Conservation (phyloP, 176 grass and related monocot genomes). For the Avena insularis region DNA sequence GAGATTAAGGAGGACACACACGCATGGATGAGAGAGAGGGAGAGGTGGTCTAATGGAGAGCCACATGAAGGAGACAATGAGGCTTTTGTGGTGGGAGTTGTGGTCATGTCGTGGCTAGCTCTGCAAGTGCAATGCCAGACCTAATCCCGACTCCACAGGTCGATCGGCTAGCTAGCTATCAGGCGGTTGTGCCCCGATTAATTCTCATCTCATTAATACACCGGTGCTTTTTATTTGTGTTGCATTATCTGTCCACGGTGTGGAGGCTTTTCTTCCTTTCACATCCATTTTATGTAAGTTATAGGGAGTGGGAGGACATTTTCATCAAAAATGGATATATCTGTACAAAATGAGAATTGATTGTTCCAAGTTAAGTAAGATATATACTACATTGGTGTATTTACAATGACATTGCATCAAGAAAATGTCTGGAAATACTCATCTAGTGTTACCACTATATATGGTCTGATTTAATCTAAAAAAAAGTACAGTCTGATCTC, state of each 20-base stretch:
- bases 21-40: neutral
- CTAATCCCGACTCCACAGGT: neutral
- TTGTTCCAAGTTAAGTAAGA: too few relatives aligned
- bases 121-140: neutral
- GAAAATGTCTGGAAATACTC: too few relatives aligned
- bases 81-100: conserved; percentile 38
- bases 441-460: too few relatives aligned
- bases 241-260: neutral
- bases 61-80: conserved; percentile 41
- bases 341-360: too few relatives aligned
- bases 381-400: too few relatives aligned
- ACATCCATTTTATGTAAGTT: too few relatives aligned
- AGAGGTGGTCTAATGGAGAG: conserved; percentile 34
- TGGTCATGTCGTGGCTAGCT: conserved; percentile 48
- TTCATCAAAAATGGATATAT: too few relatives aligned
- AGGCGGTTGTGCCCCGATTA: neutral
- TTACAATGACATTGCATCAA: too few relatives aligned
- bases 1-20: neutral
- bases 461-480: too few relatives aligned
- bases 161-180: too few relatives aligned
- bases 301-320: too few relatives aligned
- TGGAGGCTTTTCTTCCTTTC: neutral
- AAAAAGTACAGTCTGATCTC: too few relatives aligned
- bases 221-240: neutral
- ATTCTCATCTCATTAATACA: neutral